phyloP scores from a whole-genome alignment of 768 basidiomycete species.

The Tulasnella sp. region DNA sequence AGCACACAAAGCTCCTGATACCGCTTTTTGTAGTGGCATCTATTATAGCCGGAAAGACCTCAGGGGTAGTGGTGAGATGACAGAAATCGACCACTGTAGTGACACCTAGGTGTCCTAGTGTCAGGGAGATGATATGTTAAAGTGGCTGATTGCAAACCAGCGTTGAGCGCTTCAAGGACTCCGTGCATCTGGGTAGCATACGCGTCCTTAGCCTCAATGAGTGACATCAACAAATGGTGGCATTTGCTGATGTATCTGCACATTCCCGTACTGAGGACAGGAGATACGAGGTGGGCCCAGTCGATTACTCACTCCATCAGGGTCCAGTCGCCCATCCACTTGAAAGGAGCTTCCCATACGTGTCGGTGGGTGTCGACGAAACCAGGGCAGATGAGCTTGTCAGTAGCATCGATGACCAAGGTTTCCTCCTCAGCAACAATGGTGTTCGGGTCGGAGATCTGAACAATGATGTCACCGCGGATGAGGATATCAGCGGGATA shows the following conservation, averaged over 20 bases:
- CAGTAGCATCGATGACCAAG: constrained; percentile 4
- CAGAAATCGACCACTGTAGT: constrained; percentile 11
- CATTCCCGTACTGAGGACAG: not conserved
- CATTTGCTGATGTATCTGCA: constrained; percentile 8
- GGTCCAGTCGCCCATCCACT: constrained; percentile 15
- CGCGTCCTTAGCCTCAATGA: constrained; percentile 8
- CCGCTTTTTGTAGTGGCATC: constrained; percentile 14
- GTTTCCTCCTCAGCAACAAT: not conserved
- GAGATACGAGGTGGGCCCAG: not conserved
- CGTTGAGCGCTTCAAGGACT: constrained; percentile 9
- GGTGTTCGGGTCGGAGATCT: not conserved
- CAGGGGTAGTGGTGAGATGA: not conserved
- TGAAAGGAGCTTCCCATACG: constrained; percentile 11
- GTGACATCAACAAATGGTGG: not conserved
- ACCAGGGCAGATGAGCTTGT: constrained; percentile 11
- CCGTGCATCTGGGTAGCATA: constrained; percentile 10
- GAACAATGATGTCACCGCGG: not conserved
- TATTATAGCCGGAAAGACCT: constrained; percentile 3
- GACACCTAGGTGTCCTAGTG: not conserved
- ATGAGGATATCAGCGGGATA: constrained; percentile 10
- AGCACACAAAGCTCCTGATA: constrained; percentile 12
- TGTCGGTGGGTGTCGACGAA: constrained; percentile 14
- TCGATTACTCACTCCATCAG: constrained; percentile 11
- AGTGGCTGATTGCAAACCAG: not conserved
- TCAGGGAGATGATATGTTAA: not conserved